Evolutionary conservation across 2,329 filamentous ascomycete genomes (phyloP), one percentile per base, ranked within the genome.

Genomic region (Tolypocladium ovalisporum): DNA sequence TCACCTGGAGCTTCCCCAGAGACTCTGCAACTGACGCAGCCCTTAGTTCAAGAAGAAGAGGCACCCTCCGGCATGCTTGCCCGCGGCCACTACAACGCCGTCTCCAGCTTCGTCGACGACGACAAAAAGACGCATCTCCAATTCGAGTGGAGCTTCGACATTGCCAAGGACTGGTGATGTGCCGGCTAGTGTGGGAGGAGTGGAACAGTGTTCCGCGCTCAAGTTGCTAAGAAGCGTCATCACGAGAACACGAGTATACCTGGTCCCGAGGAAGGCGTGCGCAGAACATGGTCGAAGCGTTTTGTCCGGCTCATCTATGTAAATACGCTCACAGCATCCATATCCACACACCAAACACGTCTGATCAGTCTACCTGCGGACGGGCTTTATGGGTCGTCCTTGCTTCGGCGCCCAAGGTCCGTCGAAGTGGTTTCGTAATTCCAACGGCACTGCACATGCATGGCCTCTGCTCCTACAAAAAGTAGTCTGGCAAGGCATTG

Each of bases 81-180:
- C 57, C 89, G 94, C 61, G 94, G 91, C 62, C 86, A 91, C 75
- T 99, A 99, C 81, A 88, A 88, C 60, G 92, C 92, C 62, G 75
- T 86, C 60, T 96, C 91, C 64, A 90, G 85, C 74, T 99, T 99
- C 72, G 83, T 96, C 61, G 94, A 99, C 71, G 94, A 99, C 68
- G 94, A 99, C 76, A 87, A 94, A 73, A 86, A 90, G 75, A 86
- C 82, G 62, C 92, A 99, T 75, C 80, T 99, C 62, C 81, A 87
- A 71, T 99, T 99, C 73, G 88, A 96, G 68, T 99, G 94, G 94
- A 85, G 87, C 61, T 97, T 99, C 68, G 89, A 97, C 70, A 96
- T 99, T 72, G 82, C 88, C 76, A 99, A 97, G 83, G 90, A 96
- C 71, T 97, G 94, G 94, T 89, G 85, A 61, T 22, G 36, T 17